Evolutionary conservation across 768 basidiomycete species (phyloP), one percentile per base, ranked within the genome.

Genomic region (Mycena kentingensis): DNA sequence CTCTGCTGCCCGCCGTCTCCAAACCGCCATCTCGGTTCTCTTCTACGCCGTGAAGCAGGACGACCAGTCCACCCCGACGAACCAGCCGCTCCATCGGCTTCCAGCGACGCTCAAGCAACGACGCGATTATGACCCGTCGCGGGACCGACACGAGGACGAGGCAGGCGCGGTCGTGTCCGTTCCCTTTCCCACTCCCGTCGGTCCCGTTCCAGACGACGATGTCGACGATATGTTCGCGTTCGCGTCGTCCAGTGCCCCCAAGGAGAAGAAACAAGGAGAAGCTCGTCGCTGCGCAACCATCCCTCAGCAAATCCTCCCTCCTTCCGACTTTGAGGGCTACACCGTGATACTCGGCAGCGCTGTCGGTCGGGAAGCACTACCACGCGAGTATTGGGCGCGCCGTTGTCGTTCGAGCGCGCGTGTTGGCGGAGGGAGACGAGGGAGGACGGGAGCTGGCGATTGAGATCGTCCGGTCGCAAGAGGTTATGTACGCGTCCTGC

Each of bases 201-300:
- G n/a, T n/a, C n/a, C n/a, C n/a, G n/a, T n/a, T n/a, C n/a, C n/a
- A n/a, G n/a, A n/a, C n/a, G n/a, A 93, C 2, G 91, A 94, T 29
- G 79, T 96, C 1, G 93, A 96, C 56, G 96, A 98, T 67, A 98
- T 99, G 94, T 98, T 98, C 63, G 87, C 93, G 21, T 77, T 90
- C 19, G 76, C 73, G 6, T 61, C 67, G 16, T 63, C 64, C 22
- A 71, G 73, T 22, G 57, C 54, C 31, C 77, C 79, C 60, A 81
- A 79, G 65, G 78, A 76, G 64, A 84, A 78, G 74, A 87, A 82
- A 63, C 74, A 37, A 21, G 18, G 49, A 49, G 58, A 24, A n/a
- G n/a, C n/a, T n/a, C n/a, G n/a, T n/a, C 25, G 6, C n/a, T n/a
- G n/a, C n/a, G n/a, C n/a, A n/a, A n/a, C n/a, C n/a, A n/a, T n/a